Base-by-base conservation (phyloP, 2,329 filamentous ascomycete species). In the Paraphaeosphaeria minitans region DNA sequence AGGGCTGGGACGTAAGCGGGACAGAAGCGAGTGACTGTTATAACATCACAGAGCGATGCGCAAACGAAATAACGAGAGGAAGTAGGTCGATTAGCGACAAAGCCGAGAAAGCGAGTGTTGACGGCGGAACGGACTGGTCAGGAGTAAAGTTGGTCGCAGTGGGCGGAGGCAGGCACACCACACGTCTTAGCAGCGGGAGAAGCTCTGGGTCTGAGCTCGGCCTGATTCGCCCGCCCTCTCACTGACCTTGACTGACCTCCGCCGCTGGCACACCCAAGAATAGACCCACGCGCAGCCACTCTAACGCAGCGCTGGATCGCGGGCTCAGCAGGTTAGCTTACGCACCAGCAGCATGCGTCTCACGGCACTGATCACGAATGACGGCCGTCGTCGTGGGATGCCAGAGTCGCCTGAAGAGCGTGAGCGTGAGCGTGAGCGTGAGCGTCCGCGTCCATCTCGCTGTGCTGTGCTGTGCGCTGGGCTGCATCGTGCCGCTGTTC, bases 181-280 rank as follows among this genome's bases (percentile, higher is more conserved):
- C 35, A 19, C 48, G 13, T 53, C 53, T 55, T 55, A 57, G 55
- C 49, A 47, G 51, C 56, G 54, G 57, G 60, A 59, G 48, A 21
- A 55, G 24, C 24, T 4, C 24, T 35, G 27, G 55, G 33, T 22
- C 50, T 31, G 37, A 39, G 50, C 29, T 45, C 51, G 57, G 52
- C 59, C 33, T 59, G 50, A 60, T 60, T 59, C 58, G 56, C 59
- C 53, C 41, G 51, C 39, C 14, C n/a, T 27, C 37, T n/a, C 51
- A 45, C 51, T 42, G 51, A 35, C 39, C 51, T 45, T 45, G 39
- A 53, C 41, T 37, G 39, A 53, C 51, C 49, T 57, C 56, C 57
- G 61, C 53, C 58, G 59, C 29, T 31, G 29, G 29, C 29, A 52
- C 60, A 57, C 55, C 62, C 64, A 57, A 66, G 62, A 66, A 64